Evolutionary conservation across 306 rosid genomes (phyloP), one percentile per base, ranked within the genome.

Genomic region (Prunus davidiana): DNA sequence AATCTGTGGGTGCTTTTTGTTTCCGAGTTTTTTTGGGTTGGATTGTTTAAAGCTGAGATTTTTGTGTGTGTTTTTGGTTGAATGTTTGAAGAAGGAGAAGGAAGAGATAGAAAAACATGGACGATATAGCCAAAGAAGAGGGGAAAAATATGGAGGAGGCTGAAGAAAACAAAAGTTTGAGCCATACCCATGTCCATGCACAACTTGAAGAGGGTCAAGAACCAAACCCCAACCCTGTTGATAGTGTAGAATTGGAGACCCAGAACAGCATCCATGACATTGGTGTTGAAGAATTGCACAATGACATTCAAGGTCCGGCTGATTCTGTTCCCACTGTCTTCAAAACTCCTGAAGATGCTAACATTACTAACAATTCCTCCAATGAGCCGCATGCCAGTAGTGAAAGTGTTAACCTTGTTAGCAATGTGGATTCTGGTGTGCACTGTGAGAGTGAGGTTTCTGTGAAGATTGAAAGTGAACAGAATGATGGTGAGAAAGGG

Each of bases 181-280:
- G 28, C 34, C 8, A 34, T 25, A 73, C 69, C 68, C 22, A 41
- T 52, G 66, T 19, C 66, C 67, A 16, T 55, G 57, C 68, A 66
- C 55, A 15, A 12, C 60, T 57, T 32, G 78, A 73, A 46, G 65
- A 16, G 64, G 47, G 9, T 1, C 25, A 51, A 71, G 73, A 71
- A 60, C 67, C 64, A 6, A 79, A 55, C 60, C 69, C 82, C 60
- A 30, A 16, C 65, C 57, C 58, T 0, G 78, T 67, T 38, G 67
- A 18, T 41, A 22, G 63, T 34, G 77, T 64, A 14, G 76, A 72
- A 41, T 32, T 25, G 51, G 65, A 79, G 73, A 55, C 38, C 41
- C 74, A 60, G 74, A 55, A 80, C 54, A 51, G 30, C 70, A n/a
- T 67, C 47, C 51, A 38, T 57, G 67, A 16, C 9, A 60, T 12